Percentiles rank a stretch among this genome's conserved stretches.
These are phyloP conservation scores for Wickerhamiella kurtzmanii DNA, from an alignment of 805 yeast species.

Conservation along the genomic window DNA sequence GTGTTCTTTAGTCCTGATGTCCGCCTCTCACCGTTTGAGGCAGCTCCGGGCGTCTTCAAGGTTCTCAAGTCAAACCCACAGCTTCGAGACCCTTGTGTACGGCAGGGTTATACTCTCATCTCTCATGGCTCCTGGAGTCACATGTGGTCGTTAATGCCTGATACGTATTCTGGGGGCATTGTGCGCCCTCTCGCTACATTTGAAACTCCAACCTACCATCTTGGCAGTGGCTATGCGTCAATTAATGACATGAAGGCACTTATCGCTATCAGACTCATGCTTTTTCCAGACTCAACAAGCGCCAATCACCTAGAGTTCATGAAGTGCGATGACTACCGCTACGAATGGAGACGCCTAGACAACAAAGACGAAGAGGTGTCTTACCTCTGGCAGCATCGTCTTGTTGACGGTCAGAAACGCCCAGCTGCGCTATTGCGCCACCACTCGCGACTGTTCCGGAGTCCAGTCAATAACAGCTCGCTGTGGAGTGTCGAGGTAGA, in stretches of 20 bases:
- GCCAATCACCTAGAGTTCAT: constrained; percentile 12
- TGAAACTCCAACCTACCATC: constrained; percentile 12
- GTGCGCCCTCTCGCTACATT: constrained; percentile 19
- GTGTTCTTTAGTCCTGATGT: constrained; percentile 9
- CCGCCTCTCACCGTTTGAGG: constrained; percentile 15
- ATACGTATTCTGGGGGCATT: constrained; percentile 3
- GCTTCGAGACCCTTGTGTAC: constrained; percentile 4
- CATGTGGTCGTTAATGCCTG: constrained; percentile 20
- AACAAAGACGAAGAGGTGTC: constrained; percentile 8
- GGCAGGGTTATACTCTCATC: constrained; percentile 15
- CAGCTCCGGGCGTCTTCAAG: constrained; percentile 13
- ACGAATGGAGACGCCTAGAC: constrained; percentile 11
- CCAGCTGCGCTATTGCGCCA: not conserved
- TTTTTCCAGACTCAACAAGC: constrained; percentile 9
- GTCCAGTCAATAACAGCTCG: constrained; percentile 16
- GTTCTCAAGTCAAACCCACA: constrained; percentile 12
- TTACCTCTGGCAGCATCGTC: constrained; percentile 16
- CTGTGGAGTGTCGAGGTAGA: constrained; percentile 21
- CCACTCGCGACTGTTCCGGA: constrained; percentile 9
- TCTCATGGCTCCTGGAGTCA: constrained; percentile 19
- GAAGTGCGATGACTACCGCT: constrained; percentile 12
- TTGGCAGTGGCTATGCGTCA: constrained; percentile 9
- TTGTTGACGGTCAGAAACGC: not conserved
- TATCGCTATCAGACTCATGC: constrained; percentile 1
- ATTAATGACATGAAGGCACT: constrained; percentile 15